A percentile compares a stretch with the other conserved stretches of the same genome.
Conservation (phyloP, 129 eudicot genomes). For the Saussurea involucrata region DNA sequence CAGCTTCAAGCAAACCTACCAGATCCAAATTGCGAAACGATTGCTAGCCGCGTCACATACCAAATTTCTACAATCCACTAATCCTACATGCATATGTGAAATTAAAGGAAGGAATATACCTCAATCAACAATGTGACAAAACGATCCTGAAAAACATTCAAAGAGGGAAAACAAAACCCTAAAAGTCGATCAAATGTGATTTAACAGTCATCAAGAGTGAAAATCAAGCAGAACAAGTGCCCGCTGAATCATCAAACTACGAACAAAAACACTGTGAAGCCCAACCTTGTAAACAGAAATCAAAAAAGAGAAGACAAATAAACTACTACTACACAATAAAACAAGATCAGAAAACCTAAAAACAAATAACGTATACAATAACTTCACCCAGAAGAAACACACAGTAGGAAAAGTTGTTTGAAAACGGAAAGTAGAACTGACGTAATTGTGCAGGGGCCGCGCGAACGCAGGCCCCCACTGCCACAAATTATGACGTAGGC, state of each 20-base stretch:
- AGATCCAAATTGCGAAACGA: background rate
- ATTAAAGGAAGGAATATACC: background rate
- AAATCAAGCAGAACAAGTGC: too few relatives aligned
- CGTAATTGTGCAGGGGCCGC: background rate
- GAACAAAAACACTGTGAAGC: background rate
- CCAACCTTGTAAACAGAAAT: too few relatives aligned
- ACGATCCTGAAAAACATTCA: background rate
- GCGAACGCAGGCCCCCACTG: slow-evolving; percentile 1
- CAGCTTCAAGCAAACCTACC: too few relatives aligned
- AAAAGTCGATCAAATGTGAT: background rate
- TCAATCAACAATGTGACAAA: background rate
- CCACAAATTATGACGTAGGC: background rate
- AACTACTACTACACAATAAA: too few relatives aligned
- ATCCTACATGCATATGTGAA: background rate
- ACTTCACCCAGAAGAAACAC: too few relatives aligned
- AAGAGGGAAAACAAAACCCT: background rate
- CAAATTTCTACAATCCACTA: background rate
- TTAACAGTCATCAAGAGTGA: too few relatives aligned
- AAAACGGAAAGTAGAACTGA: too few relatives aligned
- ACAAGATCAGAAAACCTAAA: too few relatives aligned
- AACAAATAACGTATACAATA: too few relatives aligned
- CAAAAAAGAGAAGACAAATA: background rate
- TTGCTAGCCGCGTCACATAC: background rate
- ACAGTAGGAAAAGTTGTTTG: too few relatives aligned
- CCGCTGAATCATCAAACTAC: too few relatives aligned